Base-by-base conservation (phyloP, 2,329 filamentous ascomycete genomes). In the Arthrobotrys megalospora region DNA sequence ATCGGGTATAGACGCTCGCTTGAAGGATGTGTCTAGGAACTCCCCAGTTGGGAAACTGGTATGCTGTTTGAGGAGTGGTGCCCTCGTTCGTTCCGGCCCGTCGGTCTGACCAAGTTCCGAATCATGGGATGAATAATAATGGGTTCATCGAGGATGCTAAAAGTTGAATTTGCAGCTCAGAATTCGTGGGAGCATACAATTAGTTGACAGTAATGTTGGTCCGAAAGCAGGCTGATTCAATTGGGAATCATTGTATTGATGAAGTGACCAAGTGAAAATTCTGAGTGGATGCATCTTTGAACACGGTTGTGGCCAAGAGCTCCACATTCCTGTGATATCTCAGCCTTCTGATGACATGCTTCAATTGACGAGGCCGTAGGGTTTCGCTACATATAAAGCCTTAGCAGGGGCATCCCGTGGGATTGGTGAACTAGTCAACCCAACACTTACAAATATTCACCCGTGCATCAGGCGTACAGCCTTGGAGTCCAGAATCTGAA, bases 1-100 rank as follows among this genome's bases (percentile, higher is more conserved):
- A 76, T 76, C 64, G 63, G 65, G 47, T 60, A 69, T 76, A 76
- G 72, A 76, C 72, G 72, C 72, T 76, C 72, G 72, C 72, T 58
- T 67, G 72, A 32, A 45, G 43, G 48, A 38, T 45, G 12, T 34
- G 50, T 52, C 38, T 43, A 67, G 70, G 72, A 41, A 24, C 50
- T 63, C 55, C 52, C 52, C 43, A 53, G 45, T 65, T 76, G 48
- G 47, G 58, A 32, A 58, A 63, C 47, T 58, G 34, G 34, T 52
- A 34, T 43, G 32, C 50, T 41, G 38, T 32, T 58, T 48, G 58
- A 24, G 32, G 28, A 47, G 58, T 64, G 32, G 41, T 50, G 53
- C 14, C 14, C 24, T 63, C 28, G 48, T 34, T 58, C 60, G 62
- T 55, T 36, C 66, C 73, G 68, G 62, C 36, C 75, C 67, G 67